A percentile compares a stretch with the other conserved stretches of the same genome.
These are phyloP conservation scores for Phytopythium mirpurense DNA, from an alignment of 352 stramenopile species.

Conservation along the genomic window DNA sequence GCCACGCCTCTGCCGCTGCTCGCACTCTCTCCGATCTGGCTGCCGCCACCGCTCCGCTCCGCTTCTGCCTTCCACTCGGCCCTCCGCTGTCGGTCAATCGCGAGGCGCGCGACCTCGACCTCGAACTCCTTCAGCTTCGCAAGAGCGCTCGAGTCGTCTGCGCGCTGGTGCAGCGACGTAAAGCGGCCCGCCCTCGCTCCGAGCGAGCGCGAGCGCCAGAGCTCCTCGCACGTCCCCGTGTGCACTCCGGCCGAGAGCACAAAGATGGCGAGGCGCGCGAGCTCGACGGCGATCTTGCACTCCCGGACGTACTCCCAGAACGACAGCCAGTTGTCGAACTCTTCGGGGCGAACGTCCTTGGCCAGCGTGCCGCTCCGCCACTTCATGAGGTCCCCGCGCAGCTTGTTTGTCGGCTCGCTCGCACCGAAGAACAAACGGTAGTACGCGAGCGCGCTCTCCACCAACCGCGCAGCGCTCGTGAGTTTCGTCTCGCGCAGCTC, in stretches of 20 bases:
- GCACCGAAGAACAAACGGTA: not conserved
- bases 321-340: conserved; percentile 6
- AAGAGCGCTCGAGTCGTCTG: not conserved
- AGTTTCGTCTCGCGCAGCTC: not conserved
- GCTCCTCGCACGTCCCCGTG: conserved; percentile 8
- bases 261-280: not conserved
- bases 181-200: not conserved
- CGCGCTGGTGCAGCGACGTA: not conserved
- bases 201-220: conserved; percentile 5
- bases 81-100: not conserved
- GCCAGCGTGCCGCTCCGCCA: not conserved
- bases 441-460: not conserved
- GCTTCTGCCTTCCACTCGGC: not conserved
- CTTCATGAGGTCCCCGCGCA: conserved; percentile 1
- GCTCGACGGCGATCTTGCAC: conserved; percentile 1
- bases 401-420: conserved; percentile 2
- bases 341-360: not conserved
- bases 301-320: conserved; percentile 2
- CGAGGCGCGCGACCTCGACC: not conserved
- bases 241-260: not conserved
- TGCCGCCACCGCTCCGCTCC: not conserved
- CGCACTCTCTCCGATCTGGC: not conserved
- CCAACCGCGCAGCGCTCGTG: not conserved
- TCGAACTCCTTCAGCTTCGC: not conserved
- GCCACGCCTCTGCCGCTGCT: not conserved